A percentile compares a stretch with the other conserved stretches of the same genome.
These are phyloP conservation scores for Cucumis melo DNA, from an alignment of 306 rosid species.

Conservation along the genomic window DNA sequence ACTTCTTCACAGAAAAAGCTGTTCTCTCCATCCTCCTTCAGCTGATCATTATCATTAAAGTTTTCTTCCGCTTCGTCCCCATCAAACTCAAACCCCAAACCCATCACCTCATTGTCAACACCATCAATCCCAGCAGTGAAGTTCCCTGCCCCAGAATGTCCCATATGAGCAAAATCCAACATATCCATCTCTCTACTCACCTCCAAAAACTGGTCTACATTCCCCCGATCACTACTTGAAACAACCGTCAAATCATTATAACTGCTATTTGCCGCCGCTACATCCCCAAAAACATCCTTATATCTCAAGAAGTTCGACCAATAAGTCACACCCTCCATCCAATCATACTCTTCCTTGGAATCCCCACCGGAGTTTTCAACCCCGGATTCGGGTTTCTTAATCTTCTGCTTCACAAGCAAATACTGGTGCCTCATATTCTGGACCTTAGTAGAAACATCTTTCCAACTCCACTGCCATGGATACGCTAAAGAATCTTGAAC, in stretches of 20 bases:
- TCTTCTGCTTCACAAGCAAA: constrained; percentile 87
- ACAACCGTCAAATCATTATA: constrained; percentile 35
- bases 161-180: constrained; percentile 67
- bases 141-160: constrained; percentile 59
- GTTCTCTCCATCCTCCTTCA: constrained; percentile 52
- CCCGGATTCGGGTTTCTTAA: constrained; percentile 53
- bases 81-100: constrained; percentile 75
- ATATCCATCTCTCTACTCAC: constrained; percentile 45
- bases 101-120: constrained; percentile 70
- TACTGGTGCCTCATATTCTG: constrained; percentile 99
- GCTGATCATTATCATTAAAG: constrained; percentile 39
- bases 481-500: constrained; percentile 49
- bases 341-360: constrained; percentile 62
- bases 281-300: constrained; percentile 90
- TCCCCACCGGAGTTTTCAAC: constrained; percentile 28
- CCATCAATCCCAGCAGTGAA: constrained; percentile 62
- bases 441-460: constrained; percentile 91
- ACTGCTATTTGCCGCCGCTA: constrained; percentile 31
- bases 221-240: constrained; percentile 33
- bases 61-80: constrained; percentile 68
- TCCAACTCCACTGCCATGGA: constrained; percentile 99
- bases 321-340: constrained; percentile 74
- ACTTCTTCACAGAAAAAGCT: constrained; percentile 67
- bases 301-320: constrained; percentile 96
- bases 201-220: constrained; percentile 41